These are phyloP conservation scores for Eragrostis curvula DNA, from an alignment of 176 grass and related monocot species.

Conservation along the genomic window DNA sequence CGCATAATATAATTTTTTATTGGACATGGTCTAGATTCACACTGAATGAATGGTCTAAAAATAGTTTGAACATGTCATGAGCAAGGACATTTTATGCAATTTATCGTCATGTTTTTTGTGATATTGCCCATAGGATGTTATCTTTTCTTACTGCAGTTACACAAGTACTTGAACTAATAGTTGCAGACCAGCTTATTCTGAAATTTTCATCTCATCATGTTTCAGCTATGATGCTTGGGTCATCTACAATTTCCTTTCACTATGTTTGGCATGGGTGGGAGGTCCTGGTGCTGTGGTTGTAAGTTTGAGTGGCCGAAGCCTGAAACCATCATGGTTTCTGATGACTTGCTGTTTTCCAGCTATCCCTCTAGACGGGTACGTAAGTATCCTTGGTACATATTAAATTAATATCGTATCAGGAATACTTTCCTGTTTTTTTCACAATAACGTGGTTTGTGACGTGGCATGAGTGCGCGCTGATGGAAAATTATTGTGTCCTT, in stretches of 20 bases:
- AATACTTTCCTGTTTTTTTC: neutral
- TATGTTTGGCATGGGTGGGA: conserved; percentile 98
- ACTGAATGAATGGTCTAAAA: neutral
- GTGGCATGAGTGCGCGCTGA: neutral
- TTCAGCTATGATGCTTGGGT: conserved; percentile 99
- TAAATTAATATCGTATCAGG: conserved; percentile 10
- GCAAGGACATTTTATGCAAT: neutral
- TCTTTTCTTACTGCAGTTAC: conserved; percentile 15
- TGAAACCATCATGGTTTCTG: conserved; percentile 89
- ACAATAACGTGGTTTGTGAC: neutral
- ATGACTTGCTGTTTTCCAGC: conserved; percentile 98
- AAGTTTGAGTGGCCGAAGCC: conserved; percentile 75
- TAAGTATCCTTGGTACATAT: conserved; percentile 28
- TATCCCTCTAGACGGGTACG: conserved; percentile 96
- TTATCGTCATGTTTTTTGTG: conserved; percentile 24
- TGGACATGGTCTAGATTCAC: neutral
- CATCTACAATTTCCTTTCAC: conserved; percentile 97
- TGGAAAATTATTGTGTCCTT: conserved; percentile 23
- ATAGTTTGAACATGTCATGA: neutral
- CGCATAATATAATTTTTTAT: neutral
- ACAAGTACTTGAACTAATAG: neutral
- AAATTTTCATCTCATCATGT: conserved; percentile 34
- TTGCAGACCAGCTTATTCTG: conserved; percentile 21
- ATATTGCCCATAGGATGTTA: neutral
- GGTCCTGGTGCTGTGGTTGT: conserved; percentile 93